A percentile compares a stretch with the other conserved stretches of the same genome.
These are phyloP conservation scores for Chalaropsis thielavioides DNA, from an alignment of 2,329 filamentous ascomycete species.

Conservation along the genomic window DNA sequence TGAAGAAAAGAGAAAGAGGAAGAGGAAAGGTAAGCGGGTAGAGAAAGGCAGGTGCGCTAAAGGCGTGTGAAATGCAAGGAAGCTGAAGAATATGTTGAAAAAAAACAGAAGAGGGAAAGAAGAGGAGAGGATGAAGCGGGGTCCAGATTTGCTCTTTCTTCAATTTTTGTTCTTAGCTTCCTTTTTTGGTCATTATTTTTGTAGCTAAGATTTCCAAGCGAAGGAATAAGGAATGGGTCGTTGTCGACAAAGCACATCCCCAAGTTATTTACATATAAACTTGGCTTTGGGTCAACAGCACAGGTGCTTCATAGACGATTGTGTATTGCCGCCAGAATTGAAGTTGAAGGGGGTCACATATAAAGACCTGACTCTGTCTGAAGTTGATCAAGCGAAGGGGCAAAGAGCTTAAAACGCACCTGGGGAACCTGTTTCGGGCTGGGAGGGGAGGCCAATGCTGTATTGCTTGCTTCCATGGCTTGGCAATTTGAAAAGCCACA, in stretches of 20 bases:
- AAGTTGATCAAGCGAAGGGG: not conserved
- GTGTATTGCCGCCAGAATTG: not conserved
- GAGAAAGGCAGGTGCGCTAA: not conserved
- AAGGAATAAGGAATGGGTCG: not conserved
- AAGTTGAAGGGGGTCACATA: not conserved
- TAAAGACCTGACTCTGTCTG: not conserved
- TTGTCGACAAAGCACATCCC: not conserved
- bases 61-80: slow-evolving; percentile 1
- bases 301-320: no score
- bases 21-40: slow-evolving; percentile 2
- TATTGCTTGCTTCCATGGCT: not conserved
- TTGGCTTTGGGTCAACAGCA: no score
- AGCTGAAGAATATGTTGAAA: not conserved
- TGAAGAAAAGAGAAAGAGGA: slow-evolving; percentile 1
- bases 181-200: not conserved
- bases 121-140: not conserved
- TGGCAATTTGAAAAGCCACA: not conserved
- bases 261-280: not conserved
- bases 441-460: not conserved
- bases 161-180: not conserved
- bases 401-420: not conserved
- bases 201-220: not conserved
- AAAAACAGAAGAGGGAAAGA: not conserved
- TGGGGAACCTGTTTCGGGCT: not conserved
- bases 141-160: not conserved